These are phyloP conservation scores for Ophiostoma sp. DNA, from an alignment of 2,329 filamentous ascomycete genomes.

Conservation along the genomic window DNA sequence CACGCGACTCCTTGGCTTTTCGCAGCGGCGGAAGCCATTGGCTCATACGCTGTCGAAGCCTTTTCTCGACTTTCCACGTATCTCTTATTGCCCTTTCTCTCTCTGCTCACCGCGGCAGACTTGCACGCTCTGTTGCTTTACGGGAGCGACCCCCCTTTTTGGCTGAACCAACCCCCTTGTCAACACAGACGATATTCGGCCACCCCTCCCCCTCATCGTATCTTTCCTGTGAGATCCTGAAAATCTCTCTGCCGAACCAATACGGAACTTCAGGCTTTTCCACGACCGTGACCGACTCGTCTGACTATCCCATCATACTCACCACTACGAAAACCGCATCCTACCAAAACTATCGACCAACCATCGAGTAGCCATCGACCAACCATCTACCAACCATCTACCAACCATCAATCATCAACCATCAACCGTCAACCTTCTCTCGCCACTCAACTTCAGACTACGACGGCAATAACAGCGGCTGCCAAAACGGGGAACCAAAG, in stretches of 20 bases:
- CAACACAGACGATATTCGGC: not conserved
- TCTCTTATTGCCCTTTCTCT: not conserved
- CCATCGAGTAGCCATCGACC: no score
- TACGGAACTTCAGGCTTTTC: not conserved
- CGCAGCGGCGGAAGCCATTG: slow-evolving; percentile 8
- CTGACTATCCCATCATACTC: not conserved
- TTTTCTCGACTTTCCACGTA: slow-evolving; percentile 1
- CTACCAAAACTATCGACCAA: no score
- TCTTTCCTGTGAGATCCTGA: not conserved
- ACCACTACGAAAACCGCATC: not conserved
- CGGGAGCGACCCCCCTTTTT: slow-evolving; percentile 1
- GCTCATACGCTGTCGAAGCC: slow-evolving; percentile 1
- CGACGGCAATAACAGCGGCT: slow-evolving; percentile 13
- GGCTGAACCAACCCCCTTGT: slow-evolving; percentile 2
- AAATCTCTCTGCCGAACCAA: slow-evolving; percentile 9
- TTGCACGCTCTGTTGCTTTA: not conserved
- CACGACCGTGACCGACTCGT: not conserved
- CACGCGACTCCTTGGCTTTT: slow-evolving; percentile 12
- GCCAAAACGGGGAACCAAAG: slow-evolving; percentile 2
- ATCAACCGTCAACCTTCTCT: not conserved
- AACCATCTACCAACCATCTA: no score
- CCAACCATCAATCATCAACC: no score
- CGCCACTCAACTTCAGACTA: slow-evolving; percentile 15
- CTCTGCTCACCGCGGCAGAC: no score
- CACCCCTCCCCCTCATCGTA: slow-evolving; percentile 4